Percentiles rank a stretch among this genome's conserved stretches.
Conservation (phyloP, 1,284 basidiomycete species). For the Pterula multifida region DNA sequence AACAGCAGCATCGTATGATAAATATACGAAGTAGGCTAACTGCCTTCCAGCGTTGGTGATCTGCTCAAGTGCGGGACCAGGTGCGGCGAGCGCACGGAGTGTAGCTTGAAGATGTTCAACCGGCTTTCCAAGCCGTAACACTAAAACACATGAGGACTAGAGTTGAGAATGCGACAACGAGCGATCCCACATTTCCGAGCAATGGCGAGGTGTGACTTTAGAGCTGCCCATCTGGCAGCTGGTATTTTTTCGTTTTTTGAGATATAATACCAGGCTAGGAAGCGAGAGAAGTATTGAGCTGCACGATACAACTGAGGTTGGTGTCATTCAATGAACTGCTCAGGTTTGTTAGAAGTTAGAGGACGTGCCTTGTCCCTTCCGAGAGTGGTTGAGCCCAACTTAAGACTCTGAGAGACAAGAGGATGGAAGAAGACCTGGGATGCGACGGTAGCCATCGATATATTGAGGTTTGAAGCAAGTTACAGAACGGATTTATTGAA, state of each 20-base stretch:
- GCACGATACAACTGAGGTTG: slow-evolving; percentile 69
- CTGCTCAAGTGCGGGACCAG: slow-evolving; percentile 60
- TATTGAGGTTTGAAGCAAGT: slow-evolving; percentile 6
- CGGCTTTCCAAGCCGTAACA: slow-evolving; percentile 89
- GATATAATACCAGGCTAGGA: slow-evolving; percentile 78
- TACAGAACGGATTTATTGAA: no score
- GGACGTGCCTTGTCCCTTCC: slow-evolving; percentile 77
- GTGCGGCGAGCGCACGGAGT: slow-evolving; percentile 58
- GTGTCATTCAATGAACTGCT: not conserved
- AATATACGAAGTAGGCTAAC: slow-evolving; percentile 85
- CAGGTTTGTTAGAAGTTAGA: slow-evolving; percentile 1
- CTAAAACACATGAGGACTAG: slow-evolving; percentile 26
- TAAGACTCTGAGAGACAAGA: slow-evolving; percentile 61
- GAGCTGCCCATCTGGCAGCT: slow-evolving; percentile 63
- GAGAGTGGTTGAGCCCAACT: slow-evolving; percentile 68
- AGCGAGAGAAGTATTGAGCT: slow-evolving; percentile 85
- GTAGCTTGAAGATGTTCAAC: slow-evolving; percentile 92
- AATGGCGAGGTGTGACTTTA: slow-evolving; percentile 70
- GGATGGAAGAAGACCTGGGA: slow-evolving; percentile 82
- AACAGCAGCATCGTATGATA: slow-evolving; percentile 69
- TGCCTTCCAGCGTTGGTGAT: slow-evolving; percentile 78
- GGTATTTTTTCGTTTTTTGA: slow-evolving; percentile 51
- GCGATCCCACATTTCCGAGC: slow-evolving; percentile 66
- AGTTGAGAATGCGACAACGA: slow-evolving; percentile 5
- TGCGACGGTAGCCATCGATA: slow-evolving; percentile 58